Conservation (phyloP, 768 basidiomycete genomes). For the Naganishia vishniacii region DNA sequence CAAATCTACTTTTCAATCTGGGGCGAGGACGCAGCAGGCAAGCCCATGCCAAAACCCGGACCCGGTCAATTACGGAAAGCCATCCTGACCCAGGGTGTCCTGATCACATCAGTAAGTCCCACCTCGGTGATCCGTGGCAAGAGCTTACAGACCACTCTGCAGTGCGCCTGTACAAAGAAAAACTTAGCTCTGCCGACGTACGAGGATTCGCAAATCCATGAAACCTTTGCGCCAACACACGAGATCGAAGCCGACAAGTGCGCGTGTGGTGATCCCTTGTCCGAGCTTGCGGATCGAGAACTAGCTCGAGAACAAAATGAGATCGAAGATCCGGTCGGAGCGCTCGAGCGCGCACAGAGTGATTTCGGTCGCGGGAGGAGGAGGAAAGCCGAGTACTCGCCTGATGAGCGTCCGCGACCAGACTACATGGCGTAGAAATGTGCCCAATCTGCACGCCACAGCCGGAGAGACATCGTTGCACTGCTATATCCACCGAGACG, state of each 20-base stretch:
- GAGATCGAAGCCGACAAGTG: constrained; percentile 27
- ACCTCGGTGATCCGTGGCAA: background rate
- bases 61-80: constrained; percentile 44
- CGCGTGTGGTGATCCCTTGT: constrained; percentile 28
- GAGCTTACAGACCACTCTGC: background rate
- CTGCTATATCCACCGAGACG: too few species aligned
- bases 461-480: background rate
- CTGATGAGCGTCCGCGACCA: background rate
- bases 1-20: constrained; percentile 45
- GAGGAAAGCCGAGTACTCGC: constrained; percentile 13
- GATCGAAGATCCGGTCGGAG: constrained; percentile 9
- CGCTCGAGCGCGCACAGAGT: background rate
- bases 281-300: constrained; percentile 27
- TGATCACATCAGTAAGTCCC: constrained; percentile 39
- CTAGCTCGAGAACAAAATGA: constrained; percentile 21
- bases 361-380: constrained; percentile 17
- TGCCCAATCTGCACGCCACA: background rate
- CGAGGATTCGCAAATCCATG: constrained; percentile 21
- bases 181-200: constrained; percentile 27
- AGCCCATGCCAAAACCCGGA: constrained; percentile 33
- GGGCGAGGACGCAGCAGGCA: constrained; percentile 34
- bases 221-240: constrained; percentile 8
- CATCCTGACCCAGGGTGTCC: constrained; percentile 33
- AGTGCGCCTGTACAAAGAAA: constrained; percentile 26
- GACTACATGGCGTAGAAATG: background rate